Evolutionary conservation across 1,284 basidiomycete genomes (phyloP), one percentile per base, ranked within the genome.

Genomic region (Malassezia sympodialis): DNA sequence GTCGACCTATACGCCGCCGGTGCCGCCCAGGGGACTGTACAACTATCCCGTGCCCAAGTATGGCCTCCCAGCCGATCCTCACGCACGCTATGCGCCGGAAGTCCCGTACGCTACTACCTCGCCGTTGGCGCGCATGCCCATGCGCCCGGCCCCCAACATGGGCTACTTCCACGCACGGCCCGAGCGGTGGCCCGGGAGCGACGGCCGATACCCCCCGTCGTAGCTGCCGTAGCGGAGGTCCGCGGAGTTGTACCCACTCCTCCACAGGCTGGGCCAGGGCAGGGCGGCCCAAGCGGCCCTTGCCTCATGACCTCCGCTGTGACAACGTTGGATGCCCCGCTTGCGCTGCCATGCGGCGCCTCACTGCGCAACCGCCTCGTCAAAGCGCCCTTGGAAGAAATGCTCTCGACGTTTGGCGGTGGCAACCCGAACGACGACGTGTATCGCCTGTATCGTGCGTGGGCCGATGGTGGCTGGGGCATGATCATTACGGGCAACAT

Each of bases 401-500:
- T 68, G 35, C 56, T 72, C 10, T 66, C 59, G 21, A 55, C 55
- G 12, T 51, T 69, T 3, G 65, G 67, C 28, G 69, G 68, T 21
- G 62, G 65, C 14, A 60, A 63, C 7, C 69, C 68, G 12, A 67
- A 62, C 42, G 42, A 52, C 41, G 60, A 79, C 32, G 85, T 89
- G 69, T 75, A 80, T 35, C 69, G 76, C 1, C 79, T 96, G 23
- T 96, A 96, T 72, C 76, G 80, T 0, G 77, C 79, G 62, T 96
- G 90, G 90, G 82, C 83, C 0, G 72, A 78, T 34, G 82, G 84
- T 4, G 80, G 80, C 19, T 96, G 88, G 88, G 91, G 89, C 0
- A 86, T 94, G 78, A 78, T 96, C 51, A 77, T 93, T 48, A 90
- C 90, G 0, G 80, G 91, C 15, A 96, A 96, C 66, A 81, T 90